Evolutionary conservation across 306 rosid genomes (phyloP).

Genomic region (Cucurbita maxima): DNA sequence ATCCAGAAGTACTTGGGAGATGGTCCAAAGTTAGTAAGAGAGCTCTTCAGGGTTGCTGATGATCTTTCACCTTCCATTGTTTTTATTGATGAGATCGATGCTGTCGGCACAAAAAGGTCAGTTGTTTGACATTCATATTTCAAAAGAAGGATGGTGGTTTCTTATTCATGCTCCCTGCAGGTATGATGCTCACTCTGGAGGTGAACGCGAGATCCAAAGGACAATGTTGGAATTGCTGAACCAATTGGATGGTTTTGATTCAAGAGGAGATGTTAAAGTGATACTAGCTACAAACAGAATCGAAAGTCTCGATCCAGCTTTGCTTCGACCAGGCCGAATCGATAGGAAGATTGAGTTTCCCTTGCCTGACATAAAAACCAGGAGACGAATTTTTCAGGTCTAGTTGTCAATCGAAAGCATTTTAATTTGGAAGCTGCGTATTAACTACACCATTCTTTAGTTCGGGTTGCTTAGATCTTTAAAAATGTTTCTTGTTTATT

Average conservation of each 20-base stretch:
- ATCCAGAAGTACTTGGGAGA: conserved; percentile 94
- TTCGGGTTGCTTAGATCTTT: not conserved
- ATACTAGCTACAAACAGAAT: conserved; percentile 92
- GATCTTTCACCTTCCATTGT: conserved; percentile 95
- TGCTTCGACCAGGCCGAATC: conserved; percentile 90
- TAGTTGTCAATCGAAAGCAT: conserved; percentile 1
- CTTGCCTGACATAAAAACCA: conserved; percentile 93
- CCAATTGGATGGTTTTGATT: conserved; percentile 93
- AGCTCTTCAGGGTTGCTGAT: conserved; percentile 95
- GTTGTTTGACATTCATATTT: conserved; percentile 1
- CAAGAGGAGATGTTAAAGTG: conserved; percentile 94
- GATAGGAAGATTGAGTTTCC: conserved; percentile 95
- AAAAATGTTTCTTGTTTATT: not conserved
- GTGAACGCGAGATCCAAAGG: conserved; percentile 95
- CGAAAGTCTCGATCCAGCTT: conserved; percentile 92
- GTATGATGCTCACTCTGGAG: conserved; percentile 97
- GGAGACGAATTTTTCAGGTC: conserved; percentile 96
- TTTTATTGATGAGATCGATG: conserved; percentile 96
- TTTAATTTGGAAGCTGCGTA: not conserved
- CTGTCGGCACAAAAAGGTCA: conserved; percentile 90
- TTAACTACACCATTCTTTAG: not conserved
- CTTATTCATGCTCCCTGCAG: conserved; percentile 22
- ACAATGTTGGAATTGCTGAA: conserved; percentile 89
- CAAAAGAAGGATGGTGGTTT: not conserved
- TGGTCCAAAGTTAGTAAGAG: conserved; percentile 97